Percentiles rank a stretch among this genome's conserved stretches.
These are phyloP conservation scores for Amanita brunnescens DNA, from an alignment of 768 basidiomycete species.

Conservation along the genomic window DNA sequence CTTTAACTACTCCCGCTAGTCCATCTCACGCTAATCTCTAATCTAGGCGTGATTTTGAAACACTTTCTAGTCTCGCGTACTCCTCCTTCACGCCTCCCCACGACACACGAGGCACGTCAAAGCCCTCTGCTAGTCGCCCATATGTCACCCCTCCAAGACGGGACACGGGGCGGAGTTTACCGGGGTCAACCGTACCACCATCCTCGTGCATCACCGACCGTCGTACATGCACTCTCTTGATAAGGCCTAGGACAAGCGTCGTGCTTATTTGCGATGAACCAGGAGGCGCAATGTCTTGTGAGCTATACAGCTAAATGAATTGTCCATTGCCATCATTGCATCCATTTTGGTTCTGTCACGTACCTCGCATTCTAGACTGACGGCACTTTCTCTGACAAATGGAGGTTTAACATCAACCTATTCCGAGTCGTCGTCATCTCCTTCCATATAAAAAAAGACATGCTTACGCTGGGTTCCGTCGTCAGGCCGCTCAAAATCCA, in stretches of 20 bases:
- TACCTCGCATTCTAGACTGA: slow-evolving; percentile 56
- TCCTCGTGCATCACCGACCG: slow-evolving; percentile 36
- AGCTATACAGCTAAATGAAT: slow-evolving; percentile 36
- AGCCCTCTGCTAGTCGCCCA: slow-evolving; percentile 36
- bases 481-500: slow-evolving; percentile 57
- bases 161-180: slow-evolving; percentile 38
- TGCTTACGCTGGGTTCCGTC: slow-evolving; percentile 41
- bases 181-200: slow-evolving; percentile 34
- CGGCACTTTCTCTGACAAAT: slow-evolving; percentile 47
- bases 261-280: slow-evolving; percentile 28
- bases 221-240: slow-evolving; percentile 45
- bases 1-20: background rate
- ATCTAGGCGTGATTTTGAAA: slow-evolving; percentile 4
- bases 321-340: slow-evolving; percentile 8
- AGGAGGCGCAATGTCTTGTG: slow-evolving; percentile 37
- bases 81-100: slow-evolving; percentile 24
- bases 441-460: background rate
- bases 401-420: slow-evolving; percentile 42
- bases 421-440: background rate
- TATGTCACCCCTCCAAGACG: slow-evolving; percentile 52
- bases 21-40: slow-evolving; percentile 7
- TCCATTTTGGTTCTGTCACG: slow-evolving; percentile 10
- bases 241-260: slow-evolving; percentile 43
- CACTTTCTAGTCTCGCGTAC: slow-evolving; percentile 18
- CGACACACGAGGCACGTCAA: slow-evolving; percentile 33